Base-by-base conservation (phyloP, 148 eudicot species). In the Polygonum maritimum region DNA sequence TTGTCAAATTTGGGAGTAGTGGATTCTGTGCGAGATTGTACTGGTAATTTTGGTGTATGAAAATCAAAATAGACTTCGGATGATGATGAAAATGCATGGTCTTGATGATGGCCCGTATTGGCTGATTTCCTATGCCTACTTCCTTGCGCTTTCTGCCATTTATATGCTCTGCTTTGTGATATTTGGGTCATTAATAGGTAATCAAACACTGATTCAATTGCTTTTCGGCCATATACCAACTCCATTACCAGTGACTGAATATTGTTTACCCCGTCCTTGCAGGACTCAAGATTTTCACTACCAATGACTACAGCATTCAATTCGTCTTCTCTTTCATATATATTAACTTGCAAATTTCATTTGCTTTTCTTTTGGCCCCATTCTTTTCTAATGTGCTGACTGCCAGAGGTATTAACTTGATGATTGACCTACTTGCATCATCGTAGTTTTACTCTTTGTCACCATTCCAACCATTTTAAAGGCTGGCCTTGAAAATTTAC, bases 21-120 rank as follows among this genome's bases (percentile, higher is more conserved):
- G 31, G 31, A 26, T 26, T 26, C 31, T 26, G 31, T 26, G 31
- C 31, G 31, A 26, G 31, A 26, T 26, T 48, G 86, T 92, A 45
- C 76, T 90, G 74, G 80, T 87, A 55, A 77, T 90, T 71, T 76
- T 95, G 85, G 94, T 95, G 18, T 95, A 95, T 62, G 97, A 95
- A 89, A 95, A 90, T 82, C 88, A 95, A 84, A 88, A 86, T 47
- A 85, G 81, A 73, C 85, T 95, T 72, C 84, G 98, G 83, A 90
- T 92, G 75, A 92, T 95, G 98, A 95, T 92, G 98, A 95, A 95
- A 86, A 95, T 95, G 98, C 98, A 95, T 76, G 98, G 98, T 33
- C 98, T 95, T 73, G 96, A 92, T 48, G 97, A 95, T 81, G 92
- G 94, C 13, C 98, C 98, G 36, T 95, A 95, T 81, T 90, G 94